These are phyloP conservation scores for Trametes versicolor DNA, from an alignment of 1,284 basidiomycete genomes.

Conservation along the genomic window DNA sequence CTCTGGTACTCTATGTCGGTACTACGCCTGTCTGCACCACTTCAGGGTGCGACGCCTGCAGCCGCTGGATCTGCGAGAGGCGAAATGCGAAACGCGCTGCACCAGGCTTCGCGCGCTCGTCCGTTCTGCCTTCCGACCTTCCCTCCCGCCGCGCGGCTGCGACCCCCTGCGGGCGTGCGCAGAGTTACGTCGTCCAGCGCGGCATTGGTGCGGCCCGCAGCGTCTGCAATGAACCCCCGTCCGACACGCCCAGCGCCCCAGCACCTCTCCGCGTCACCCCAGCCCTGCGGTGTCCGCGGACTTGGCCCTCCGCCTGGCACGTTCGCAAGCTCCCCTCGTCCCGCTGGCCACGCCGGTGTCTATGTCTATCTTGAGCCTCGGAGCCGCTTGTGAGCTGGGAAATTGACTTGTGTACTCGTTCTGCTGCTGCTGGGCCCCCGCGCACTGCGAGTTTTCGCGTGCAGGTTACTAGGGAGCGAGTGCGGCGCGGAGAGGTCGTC, in stretches of 20 bases:
- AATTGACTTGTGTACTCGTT: neutral
- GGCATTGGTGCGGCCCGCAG: conserved; percentile 9
- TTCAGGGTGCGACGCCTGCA: neutral
- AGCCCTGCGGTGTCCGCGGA: neutral
- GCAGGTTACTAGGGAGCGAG: neutral
- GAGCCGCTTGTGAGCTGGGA: neutral
- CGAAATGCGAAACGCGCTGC: neutral
- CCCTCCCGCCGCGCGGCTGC: conserved; percentile 8
- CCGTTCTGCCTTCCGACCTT: neutral
- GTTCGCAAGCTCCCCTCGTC: neutral
- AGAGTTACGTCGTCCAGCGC: conserved; percentile 10
- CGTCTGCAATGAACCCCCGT: neutral
- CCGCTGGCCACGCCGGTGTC: neutral
- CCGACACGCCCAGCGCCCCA: neutral
- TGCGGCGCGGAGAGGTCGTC: neutral
- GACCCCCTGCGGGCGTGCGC: conserved; percentile 11
- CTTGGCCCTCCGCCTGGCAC: neutral
- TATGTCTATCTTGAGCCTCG: neutral
- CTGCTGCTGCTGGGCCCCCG: neutral
- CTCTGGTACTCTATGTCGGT: neutral
- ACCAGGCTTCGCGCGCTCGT: neutral
- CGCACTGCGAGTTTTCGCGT: neutral
- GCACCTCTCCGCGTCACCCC: neutral
- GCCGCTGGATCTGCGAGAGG: neutral
- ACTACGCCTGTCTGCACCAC: neutral